Conservation (phyloP, 2,329 filamentous ascomycete genomes). For the Alternaria sp. region DNA sequence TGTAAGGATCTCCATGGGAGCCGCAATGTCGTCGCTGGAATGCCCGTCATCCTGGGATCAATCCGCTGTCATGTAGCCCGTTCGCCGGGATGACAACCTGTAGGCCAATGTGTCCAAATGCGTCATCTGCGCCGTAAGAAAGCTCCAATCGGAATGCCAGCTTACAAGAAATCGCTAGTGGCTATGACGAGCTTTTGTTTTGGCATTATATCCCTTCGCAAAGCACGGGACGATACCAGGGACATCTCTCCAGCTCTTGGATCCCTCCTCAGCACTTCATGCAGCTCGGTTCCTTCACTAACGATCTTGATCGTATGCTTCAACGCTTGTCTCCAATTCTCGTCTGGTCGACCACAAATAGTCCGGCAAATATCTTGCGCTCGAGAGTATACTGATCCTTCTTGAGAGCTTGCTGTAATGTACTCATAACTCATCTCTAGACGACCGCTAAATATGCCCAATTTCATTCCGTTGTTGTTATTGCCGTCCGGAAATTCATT, state of each 20-base stretch:
- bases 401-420: not conserved
- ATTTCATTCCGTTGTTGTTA: not conserved
- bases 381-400: not conserved
- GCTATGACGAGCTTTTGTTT: not conserved
- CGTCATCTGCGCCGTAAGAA: not conserved
- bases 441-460: not conserved
- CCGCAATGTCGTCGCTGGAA: not conserved
- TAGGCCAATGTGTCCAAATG: not conserved
- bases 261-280: not conserved
- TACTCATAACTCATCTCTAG: not conserved
- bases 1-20: not conserved
- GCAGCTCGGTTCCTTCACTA: not conserved
- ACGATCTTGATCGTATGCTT: not conserved
- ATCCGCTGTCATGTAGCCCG: not conserved
- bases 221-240: not conserved
- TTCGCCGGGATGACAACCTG: not conserved
- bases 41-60: not conserved
- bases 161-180: not conserved
- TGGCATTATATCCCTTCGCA: not conserved
- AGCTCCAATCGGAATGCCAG: not conserved
- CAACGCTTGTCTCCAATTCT: not conserved
- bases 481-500: slow-evolving; percentile 24
- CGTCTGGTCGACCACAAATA: not conserved
- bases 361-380: not conserved
- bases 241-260: not conserved